Percentiles rank a stretch among this genome's conserved stretches.
These are phyloP conservation scores for Toxicodendron radicans DNA, from an alignment of 345 rosid genomes.

Conservation along the genomic window DNA sequence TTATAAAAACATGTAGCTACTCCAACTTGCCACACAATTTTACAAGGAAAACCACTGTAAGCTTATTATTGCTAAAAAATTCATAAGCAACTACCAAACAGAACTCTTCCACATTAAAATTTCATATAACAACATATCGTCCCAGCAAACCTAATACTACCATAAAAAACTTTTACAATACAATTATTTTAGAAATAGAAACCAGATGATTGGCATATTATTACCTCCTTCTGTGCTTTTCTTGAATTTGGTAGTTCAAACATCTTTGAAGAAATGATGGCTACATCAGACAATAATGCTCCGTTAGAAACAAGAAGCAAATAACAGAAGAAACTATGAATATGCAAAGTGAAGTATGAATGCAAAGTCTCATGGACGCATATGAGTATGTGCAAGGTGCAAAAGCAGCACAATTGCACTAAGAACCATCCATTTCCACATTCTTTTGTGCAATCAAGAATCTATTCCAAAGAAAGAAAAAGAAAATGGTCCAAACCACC, in stretches of 20 bases:
- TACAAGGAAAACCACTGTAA: not conserved
- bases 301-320: not conserved
- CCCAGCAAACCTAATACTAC: too few relatives aligned
- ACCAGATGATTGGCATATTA: not conserved
- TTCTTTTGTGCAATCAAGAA: not conserved
- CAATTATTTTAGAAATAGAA: not conserved
- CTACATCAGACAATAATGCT: slow-evolving; percentile 35
- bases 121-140: not conserved
- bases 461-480: slow-evolving; percentile 16
- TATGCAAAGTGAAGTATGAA: not conserved
- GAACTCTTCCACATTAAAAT: not conserved
- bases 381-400: not conserved
- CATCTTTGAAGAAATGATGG: slow-evolving; percentile 88
- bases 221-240: slow-evolving; percentile 78
- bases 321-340: not conserved
- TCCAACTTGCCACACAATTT: not conserved
- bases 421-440: not conserved
- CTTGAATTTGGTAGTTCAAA: slow-evolving; percentile 81
- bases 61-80: slow-evolving; percentile 1
- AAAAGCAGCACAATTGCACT: not conserved
- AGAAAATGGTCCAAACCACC: slow-evolving; percentile 1
- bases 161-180: not conserved
- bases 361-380: not conserved
- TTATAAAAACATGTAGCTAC: not conserved
- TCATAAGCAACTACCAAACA: not conserved